Base-by-base conservation (phyloP, 1,139 yeast species). In the Meyerozyma guilliermondii region DNA sequence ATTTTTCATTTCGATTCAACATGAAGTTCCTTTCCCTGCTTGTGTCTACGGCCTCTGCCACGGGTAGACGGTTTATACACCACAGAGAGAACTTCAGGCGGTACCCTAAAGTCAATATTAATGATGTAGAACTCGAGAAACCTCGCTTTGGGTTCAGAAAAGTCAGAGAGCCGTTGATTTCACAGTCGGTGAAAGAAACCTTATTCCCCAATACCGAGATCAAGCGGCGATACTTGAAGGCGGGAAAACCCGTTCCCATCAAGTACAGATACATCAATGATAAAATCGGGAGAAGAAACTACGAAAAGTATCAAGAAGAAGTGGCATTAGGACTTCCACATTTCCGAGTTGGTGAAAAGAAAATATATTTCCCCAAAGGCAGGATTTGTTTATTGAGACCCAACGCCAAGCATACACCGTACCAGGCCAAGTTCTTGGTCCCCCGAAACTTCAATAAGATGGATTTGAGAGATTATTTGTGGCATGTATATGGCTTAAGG, bases 401-500 rank as follows among this genome's bases (percentile, higher is more conserved):
- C 39, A 86, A 86, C 57, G 96, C 98, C 18, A 87, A 87, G 59
- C 95, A 87, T 64, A 87, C 96, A 1, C 98, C 98, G 41, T 88
- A 83, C 65, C 97, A 89, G 63, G 97, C 97, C 40, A 89, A 88
- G 63, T 91, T 91, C 60, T 79, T 87, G 51, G 97, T 91, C 27
- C 97, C 98, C 20, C 81, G 87, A 58, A 80, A 87, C 46, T 88
- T 89, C 74, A 91, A 91, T 68, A 88, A 88, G 63, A 72, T 89
- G 68, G 97, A 89, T 59, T 74, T 91, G 52, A 77, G 97, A 63
- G 98, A 91, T 67, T 91, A 91, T 59, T 72, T 91, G 51, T 91
- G 83, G 79, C 81, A 89, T 57, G 73, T 91, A 5, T 91, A 91
- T 58, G 95, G 95, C 2, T 73, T 91, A 51, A 76, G 96, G 55